These are phyloP conservation scores for Yamadazyma laniorum DNA, from an alignment of 805 yeast genomes.

Conservation along the genomic window DNA sequence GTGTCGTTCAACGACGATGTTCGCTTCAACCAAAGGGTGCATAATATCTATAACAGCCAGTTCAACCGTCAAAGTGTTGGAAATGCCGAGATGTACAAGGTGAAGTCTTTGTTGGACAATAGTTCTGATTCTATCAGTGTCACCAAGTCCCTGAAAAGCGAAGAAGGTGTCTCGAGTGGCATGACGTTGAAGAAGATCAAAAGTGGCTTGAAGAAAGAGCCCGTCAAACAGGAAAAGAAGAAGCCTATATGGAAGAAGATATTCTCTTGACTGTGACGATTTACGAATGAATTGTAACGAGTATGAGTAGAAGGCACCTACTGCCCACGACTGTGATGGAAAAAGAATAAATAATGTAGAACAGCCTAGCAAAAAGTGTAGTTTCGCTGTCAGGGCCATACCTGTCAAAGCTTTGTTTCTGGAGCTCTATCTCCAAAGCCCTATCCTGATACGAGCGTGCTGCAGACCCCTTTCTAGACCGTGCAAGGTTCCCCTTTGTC, in stretches of 20 bases:
- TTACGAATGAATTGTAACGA: neutral
- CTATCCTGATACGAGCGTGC: no score
- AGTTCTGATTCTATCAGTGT: conserved; percentile 4
- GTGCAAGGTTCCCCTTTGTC: no score
- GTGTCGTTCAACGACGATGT: conserved; percentile 10
- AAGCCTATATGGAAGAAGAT: conserved; percentile 16
- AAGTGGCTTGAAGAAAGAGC: conserved; percentile 11
- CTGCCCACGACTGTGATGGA: no score
- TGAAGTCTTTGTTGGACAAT: conserved; percentile 35
- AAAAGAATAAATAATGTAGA: no score
- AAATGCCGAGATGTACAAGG: conserved; percentile 31
- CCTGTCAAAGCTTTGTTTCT: no score
- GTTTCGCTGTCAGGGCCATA: no score
- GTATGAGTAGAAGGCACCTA: neutral
- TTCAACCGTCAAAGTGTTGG: conserved; percentile 9
- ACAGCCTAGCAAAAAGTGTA: no score
- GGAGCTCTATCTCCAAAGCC: no score
- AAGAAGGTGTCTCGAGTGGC: conserved; percentile 2
- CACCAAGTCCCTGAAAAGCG: conserved; percentile 4
- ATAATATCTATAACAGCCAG: conserved; percentile 33
- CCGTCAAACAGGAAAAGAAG: conserved; percentile 12
- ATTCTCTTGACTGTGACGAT: no score
- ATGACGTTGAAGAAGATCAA: conserved; percentile 14
- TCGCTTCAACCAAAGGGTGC: conserved; percentile 31
- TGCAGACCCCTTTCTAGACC: no score